Evolutionary conservation across 805 yeast genomes (phyloP).

Genomic region (Pichia heedii): DNA sequence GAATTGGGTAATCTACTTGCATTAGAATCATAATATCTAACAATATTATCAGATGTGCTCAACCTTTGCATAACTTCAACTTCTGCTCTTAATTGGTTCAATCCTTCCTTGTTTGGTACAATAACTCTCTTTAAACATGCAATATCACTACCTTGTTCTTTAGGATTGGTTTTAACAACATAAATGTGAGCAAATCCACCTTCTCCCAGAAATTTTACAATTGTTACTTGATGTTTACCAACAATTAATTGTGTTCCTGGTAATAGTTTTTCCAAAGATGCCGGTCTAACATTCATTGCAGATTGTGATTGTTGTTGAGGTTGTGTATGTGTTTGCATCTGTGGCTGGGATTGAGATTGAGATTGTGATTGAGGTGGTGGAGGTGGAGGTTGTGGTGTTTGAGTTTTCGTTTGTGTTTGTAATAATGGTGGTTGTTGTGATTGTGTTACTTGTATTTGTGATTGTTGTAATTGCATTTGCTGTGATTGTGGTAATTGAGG

Average conservation of each 20-base stretch:
- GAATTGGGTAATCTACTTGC: constrained; percentile 61
- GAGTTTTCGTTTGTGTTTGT: constrained; percentile 1
- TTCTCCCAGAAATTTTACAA: constrained; percentile 33
- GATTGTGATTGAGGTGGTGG: neutral
- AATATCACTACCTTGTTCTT: constrained; percentile 40
- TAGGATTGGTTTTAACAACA: constrained; percentile 60
- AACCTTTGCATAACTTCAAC: constrained; percentile 95
- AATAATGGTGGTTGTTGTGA: neutral
- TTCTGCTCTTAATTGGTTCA: constrained; percentile 81
- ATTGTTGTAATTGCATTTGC: neutral
- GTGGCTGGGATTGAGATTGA: neutral
- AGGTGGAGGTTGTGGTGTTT: neutral
- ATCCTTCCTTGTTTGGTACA: constrained; percentile 81
- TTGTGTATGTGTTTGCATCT: neutral
- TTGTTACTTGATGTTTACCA: constrained; percentile 37
- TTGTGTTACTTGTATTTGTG: too few species aligned
- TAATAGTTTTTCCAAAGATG: constrained; percentile 14
- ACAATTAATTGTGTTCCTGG: constrained; percentile 38
- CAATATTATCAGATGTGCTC: constrained; percentile 70
- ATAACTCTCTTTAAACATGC: constrained; percentile 93
- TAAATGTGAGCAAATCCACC: constrained; percentile 95
- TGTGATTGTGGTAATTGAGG: neutral
- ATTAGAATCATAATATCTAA: constrained; percentile 89
- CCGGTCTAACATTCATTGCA: constrained; percentile 1
- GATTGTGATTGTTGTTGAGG: neutral